Base-by-base conservation (phyloP, 2,329 filamentous ascomycete genomes). In the Aspergillus sclerotialis region DNA sequence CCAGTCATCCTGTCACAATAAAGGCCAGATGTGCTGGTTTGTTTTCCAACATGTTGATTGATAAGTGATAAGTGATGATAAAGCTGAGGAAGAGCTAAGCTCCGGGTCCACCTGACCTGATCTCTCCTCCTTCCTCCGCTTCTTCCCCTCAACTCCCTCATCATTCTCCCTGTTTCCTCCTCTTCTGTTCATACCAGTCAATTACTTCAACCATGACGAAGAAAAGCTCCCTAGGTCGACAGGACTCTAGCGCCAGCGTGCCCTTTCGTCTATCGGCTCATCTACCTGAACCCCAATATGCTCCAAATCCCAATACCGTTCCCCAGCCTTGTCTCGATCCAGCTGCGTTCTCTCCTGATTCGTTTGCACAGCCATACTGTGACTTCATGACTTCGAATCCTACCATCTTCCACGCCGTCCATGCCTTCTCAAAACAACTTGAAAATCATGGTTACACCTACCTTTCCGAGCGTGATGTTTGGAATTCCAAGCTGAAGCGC, bases 361-460 rank as follows among this genome's bases (percentile, higher is more conserved):
- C 71, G 39, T 94, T 88, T 59, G 84, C 85, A 7, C 72, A 87
- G 63, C 86, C 88, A 1, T 95, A 94, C 59, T 82, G 83, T 57
- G 75, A 86, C 33, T 96, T 95, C 57, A 75, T 96, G 67, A 84
- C 80, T 28, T 75, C 84, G 42, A 94, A 95, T 56, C 92, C 92
- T 0, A 96, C 92, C 7, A 77, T 95, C 30, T 98, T 94, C 61
- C 92, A 98, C 54, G 79, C 86, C 1, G 88, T 95, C 17, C 75
- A 79, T 38, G 77, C 86, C 49, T 86, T 94, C 57, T 79, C 82
- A 51, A 69, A 72, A 37, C 80, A 88, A 52, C 73, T 95, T 30
- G 69, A 74, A 42, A 72, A 76, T 25, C 70, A 77, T 24, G 90
- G 87, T 28, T 98, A 84, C 63, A 74, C 72, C 40, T 80, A 79